Evolutionary conservation across 768 basidiomycete genomes (phyloP), one percentile per base, ranked within the genome.

Genomic region (Kwoniella heveanensis): DNA sequence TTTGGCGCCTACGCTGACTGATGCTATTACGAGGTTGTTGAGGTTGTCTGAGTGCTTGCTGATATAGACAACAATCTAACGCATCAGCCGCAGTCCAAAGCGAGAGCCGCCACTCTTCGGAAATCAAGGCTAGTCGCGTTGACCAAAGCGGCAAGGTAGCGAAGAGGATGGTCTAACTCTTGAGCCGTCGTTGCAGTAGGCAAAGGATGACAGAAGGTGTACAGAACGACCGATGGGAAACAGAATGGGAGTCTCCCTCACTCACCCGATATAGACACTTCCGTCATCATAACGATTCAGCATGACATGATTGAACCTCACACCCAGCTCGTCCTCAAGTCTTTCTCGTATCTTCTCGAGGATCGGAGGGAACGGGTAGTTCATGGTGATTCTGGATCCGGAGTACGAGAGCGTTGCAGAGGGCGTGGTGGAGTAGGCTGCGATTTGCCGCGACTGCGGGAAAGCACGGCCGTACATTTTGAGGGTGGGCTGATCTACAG

Each of bases 301-400:
- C 82, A 83, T 82, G 54, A 73, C 73, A 65, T 83, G 81, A 51
- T 83, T 83, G 71, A 83, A 83, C 44, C 47, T 68, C 10, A 80
- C 74, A 0, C 77, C 78, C 7, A 83, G 67, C 24, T 56, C 65
- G 2, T 59, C 57, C 50, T 81, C 80, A 15, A 83, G 74, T 27
- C 48, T 24, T 10, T 65, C 57, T 54, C 79, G 68, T 57, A 83
- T 82, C 55, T 67, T 64, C 44, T 64, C 58, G 15, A 83, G 66
- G 1, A 79, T 56, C 10, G 66, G 62, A 5, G 82, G 82, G 57
- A 80, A 81, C 0, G 71, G 73, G 64, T 81, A 71, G 49, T 79
- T 65, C 79, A 83, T 79, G 10, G 67, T 60, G 26, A 83, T 82
- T 10, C 63, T 62, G 10, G 81, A 69, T 0, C 82, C 81, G 10